Conservation (phyloP, 192 early-diverging fungal genomes). For the Coemansia sp. region DNA sequence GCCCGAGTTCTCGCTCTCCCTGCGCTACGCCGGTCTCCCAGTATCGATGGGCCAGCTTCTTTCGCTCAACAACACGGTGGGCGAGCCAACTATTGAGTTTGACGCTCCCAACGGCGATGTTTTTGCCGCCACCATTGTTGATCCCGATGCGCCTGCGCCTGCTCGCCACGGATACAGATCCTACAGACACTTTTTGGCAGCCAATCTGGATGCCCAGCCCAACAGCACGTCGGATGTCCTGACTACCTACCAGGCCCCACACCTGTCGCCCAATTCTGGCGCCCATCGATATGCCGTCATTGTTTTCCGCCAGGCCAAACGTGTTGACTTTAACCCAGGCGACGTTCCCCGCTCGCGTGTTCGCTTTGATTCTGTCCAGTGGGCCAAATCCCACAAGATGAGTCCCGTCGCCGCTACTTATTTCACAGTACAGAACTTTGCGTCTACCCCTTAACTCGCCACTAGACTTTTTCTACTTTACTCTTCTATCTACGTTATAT, state of each 20-base stretch:
- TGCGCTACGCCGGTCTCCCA: conserved; percentile 13
- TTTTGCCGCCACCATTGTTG: conserved; percentile 35
- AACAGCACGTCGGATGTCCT: conserved; percentile 17
- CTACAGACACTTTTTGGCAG: conserved; percentile 29
- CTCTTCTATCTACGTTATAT: background rate
- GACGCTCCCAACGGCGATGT: conserved; percentile 21
- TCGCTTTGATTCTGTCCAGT: conserved; percentile 33
- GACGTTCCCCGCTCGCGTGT: conserved; percentile 30
- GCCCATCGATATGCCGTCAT: conserved; percentile 27
- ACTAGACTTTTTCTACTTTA: background rate
- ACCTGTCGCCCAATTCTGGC: conserved; percentile 20
- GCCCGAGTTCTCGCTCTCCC: conserved; percentile 28
- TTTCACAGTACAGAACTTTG: conserved; percentile 32
- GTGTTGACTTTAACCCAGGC: conserved; percentile 4
- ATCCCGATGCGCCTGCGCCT: conserved; percentile 27
- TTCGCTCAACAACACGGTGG: conserved; percentile 15
- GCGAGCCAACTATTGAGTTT: conserved; percentile 34
- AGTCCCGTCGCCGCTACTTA: conserved; percentile 33
- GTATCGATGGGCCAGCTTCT: conserved; percentile 38
- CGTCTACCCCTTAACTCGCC: conserved; percentile 5
- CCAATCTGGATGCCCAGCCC: conserved; percentile 20
- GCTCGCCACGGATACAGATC: conserved; percentile 35
- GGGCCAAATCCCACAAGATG: conserved; percentile 27
- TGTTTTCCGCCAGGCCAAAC: conserved; percentile 25
- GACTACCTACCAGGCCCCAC: conserved; percentile 18